A percentile compares a stretch with the other conserved stretches of the same genome.
Evolutionary conservation across 116 monocot genomes (phyloP).

Genomic region (Phalaenopsis hybrid): DNA sequence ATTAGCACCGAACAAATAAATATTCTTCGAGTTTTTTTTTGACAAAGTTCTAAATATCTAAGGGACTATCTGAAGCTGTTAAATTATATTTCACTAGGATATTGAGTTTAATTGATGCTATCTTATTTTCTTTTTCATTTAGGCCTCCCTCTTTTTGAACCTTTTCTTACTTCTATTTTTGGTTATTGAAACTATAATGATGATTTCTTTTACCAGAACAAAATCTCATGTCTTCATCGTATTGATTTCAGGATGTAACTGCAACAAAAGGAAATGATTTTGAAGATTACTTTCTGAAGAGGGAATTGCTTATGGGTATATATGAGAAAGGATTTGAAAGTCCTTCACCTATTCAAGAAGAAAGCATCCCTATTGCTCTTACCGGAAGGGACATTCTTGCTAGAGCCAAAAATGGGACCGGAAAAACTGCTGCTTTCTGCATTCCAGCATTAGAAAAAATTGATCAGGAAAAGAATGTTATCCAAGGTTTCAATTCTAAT

Average conservation of each 20-base stretch:
- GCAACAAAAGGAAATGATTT: slow-evolving; percentile 98
- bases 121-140: too few species aligned
- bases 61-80: too few species aligned
- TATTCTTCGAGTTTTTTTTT: too few species aligned
- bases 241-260: slow-evolving; percentile 74
- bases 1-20: too few species aligned
- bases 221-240: neutral
- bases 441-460: slow-evolving; percentile 96
- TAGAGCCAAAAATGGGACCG: slow-evolving; percentile 98
- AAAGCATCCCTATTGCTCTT: slow-evolving; percentile 92
- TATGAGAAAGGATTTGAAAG: slow-evolving; percentile 98
- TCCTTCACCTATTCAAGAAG: slow-evolving; percentile 98
- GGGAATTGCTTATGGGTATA: slow-evolving; percentile 97
- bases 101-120: too few species aligned
- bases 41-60: too few species aligned
- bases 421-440: slow-evolving; percentile 97
- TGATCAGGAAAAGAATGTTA: slow-evolving; percentile 73
- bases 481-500: slow-evolving; percentile 56
- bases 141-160: too few species aligned
- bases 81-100: too few species aligned
- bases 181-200: too few species aligned
- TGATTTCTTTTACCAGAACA: too few species aligned
- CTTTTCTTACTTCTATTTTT: too few species aligned
- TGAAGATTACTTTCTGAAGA: slow-evolving; percentile 96
- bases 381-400: slow-evolving; percentile 95